Evolutionary conservation across 2,329 filamentous ascomycete genomes (phyloP).

Genomic region (Rutstroemia sp.): DNA sequence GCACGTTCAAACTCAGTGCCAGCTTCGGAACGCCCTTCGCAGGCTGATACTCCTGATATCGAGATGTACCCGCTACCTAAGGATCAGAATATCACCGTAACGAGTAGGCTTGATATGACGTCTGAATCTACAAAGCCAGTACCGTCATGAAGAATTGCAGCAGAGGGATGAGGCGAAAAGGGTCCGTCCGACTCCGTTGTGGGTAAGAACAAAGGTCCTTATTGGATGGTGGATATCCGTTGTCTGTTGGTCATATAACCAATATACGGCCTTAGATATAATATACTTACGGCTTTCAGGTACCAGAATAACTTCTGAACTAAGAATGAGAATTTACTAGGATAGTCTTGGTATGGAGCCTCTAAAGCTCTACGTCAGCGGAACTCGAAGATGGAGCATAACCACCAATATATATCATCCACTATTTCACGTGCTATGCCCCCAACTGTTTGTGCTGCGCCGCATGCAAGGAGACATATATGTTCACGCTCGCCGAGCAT

Average conservation of each 20-base stretch:
- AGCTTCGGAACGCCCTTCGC: not conserved
- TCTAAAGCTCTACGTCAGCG: too few species aligned
- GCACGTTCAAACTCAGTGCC: not conserved
- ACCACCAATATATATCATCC: too few species aligned
- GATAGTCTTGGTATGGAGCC: not conserved
- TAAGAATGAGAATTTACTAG: not conserved
- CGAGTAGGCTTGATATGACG: not conserved
- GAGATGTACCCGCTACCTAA: not conserved
- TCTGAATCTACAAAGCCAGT: not conserved
- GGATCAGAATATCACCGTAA: not conserved
- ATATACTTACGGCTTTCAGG: not conserved
- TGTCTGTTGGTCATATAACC: not conserved
- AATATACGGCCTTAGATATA: not conserved
- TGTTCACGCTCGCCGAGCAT: too few species aligned
- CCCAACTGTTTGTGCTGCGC: too few species aligned
- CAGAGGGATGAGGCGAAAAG: not conserved
- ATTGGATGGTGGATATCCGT: not conserved
- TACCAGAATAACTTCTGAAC: not conserved
- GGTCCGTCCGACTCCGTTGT: not conserved
- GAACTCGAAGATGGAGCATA: too few species aligned
- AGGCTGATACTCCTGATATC: not conserved
- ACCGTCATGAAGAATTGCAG: not conserved
- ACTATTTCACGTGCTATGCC: too few species aligned
- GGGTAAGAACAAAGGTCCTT: not conserved
- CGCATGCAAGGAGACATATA: too few species aligned